These are phyloP conservation scores for Microsporum ferrugineum DNA, from an alignment of 2,329 filamentous ascomycete species.

Conservation along the genomic window DNA sequence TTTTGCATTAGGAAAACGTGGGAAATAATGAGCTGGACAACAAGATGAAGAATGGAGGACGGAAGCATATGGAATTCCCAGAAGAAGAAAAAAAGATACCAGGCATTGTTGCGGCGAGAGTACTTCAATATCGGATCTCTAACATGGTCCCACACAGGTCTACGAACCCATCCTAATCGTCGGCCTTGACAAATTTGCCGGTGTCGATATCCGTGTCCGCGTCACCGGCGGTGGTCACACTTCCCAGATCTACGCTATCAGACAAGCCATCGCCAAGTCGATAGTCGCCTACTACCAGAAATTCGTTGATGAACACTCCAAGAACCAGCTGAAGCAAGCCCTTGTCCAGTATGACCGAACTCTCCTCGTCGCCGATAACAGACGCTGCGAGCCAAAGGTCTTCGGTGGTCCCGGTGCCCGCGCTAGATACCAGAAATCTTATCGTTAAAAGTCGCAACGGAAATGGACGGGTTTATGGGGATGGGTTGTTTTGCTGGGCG, in stretches of 20 bases:
- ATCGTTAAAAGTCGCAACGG: constrained; percentile 59
- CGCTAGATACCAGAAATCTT: constrained; percentile 97
- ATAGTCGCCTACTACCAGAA: constrained; percentile 99
- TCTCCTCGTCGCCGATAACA: constrained; percentile 97
- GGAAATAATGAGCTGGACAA: background rate
- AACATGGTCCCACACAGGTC: constrained; percentile 45
- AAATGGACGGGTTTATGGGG: constrained; percentile 6
- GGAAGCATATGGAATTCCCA: background rate
- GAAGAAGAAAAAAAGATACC: background rate
- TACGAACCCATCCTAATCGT: constrained; percentile 98
- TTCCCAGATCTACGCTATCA: constrained; percentile 95
- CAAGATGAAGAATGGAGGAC: background rate
- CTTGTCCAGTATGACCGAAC: constrained; percentile 93
- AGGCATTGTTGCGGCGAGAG: background rate
- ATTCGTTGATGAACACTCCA: constrained; percentile 99
- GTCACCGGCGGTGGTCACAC: constrained; percentile 96
- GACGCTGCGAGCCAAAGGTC: constrained; percentile 99
- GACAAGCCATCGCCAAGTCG: constrained; percentile 96
- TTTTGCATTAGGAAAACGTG: background rate
- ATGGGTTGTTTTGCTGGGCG: constrained; percentile 5
- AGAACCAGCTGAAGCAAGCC: constrained; percentile 98
- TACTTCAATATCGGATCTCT: background rate
- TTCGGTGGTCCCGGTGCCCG: constrained; percentile 72
- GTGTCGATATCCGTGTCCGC: constrained; percentile 94
- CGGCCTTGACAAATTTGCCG: constrained; percentile 92